Conservation (phyloP, 495 filamentous ascomycete species). For the Peziza echinospora region DNA sequence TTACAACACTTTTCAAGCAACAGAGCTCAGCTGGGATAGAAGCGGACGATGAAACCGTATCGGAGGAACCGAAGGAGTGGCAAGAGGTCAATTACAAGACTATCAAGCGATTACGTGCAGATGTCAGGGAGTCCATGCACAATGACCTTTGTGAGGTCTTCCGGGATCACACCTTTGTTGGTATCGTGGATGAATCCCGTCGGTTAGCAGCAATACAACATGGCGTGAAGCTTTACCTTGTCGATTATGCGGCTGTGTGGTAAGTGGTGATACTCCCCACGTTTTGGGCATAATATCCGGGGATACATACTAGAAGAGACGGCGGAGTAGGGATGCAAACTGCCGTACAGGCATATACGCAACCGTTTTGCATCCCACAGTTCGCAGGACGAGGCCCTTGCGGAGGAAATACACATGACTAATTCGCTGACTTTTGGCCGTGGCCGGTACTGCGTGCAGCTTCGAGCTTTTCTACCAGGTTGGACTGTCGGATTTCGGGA, state of each 20-base stretch:
- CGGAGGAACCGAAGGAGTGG: constrained; percentile 6
- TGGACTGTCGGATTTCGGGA: constrained; percentile 86
- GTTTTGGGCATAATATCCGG: no score
- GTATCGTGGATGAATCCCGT: constrained; percentile 67
- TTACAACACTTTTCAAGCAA: constrained; percentile 69
- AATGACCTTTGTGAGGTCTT: constrained; percentile 74
- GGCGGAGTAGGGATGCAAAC: background rate
- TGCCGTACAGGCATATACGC: background rate
- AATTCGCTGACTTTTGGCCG: background rate
- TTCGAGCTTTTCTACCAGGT: constrained; percentile 95
- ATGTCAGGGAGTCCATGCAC: constrained; percentile 70
- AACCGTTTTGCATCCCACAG: no score
- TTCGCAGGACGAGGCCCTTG: no score
- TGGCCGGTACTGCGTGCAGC: constrained; percentile 2
- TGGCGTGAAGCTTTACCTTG: constrained; percentile 76
- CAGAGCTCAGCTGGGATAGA: constrained; percentile 2
- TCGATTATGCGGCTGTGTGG: constrained; percentile 78
- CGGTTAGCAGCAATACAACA: constrained; percentile 83
- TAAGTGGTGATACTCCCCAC: background rate
- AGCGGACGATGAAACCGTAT: constrained; percentile 4
- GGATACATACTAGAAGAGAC: no score
- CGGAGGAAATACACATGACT: background rate
- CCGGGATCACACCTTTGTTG: constrained; percentile 80
- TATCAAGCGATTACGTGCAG: constrained; percentile 57
- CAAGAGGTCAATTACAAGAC: constrained; percentile 29